These are phyloP conservation scores for Hymenoscyphus linearis DNA, from an alignment of 2,329 filamentous ascomycete genomes.

Conservation along the genomic window DNA sequence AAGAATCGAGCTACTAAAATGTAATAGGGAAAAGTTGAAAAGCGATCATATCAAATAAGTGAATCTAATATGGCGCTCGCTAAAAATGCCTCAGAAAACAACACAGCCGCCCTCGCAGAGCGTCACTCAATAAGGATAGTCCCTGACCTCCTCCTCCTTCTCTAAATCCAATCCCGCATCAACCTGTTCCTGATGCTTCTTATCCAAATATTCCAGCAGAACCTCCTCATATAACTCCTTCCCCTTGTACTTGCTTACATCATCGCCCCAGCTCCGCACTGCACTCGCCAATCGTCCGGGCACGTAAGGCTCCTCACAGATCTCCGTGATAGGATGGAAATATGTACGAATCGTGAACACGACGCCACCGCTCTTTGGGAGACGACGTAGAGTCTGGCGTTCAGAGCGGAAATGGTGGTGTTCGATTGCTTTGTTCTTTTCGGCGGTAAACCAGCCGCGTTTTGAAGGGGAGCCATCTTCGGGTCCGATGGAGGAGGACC, in stretches of 20 bases:
- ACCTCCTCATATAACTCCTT: conserved; percentile 68
- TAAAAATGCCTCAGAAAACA: too few species aligned
- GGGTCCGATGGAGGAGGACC: conserved; percentile 69
- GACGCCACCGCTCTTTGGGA: conserved; percentile 48
- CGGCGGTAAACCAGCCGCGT: conserved; percentile 69
- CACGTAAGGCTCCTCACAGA: conserved; percentile 64
- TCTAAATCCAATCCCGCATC: conserved; percentile 57
- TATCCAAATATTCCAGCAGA: conserved; percentile 70
- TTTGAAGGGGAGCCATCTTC: conserved; percentile 54
- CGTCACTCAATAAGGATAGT: conserved; percentile 50
- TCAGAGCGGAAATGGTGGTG: conserved; percentile 72
- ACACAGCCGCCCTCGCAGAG: too few species aligned
- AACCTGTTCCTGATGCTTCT: conserved; percentile 68
- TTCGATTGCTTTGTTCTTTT: conserved; percentile 66
- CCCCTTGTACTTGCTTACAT: conserved; percentile 74
- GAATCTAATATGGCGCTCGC: too few species aligned
- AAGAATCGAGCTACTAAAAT: too few species aligned
- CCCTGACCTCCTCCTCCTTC: conserved; percentile 53
- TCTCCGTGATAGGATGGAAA: conserved; percentile 48
- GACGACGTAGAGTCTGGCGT: conserved; percentile 55
- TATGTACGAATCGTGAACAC: conserved; percentile 63
- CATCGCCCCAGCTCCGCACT: conserved; percentile 73
- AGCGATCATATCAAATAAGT: too few species aligned
- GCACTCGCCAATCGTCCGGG: conserved; percentile 74
- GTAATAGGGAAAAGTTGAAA: too few species aligned